These are phyloP conservation scores for Ambrosia hybrid DNA, from an alignment of 140 eudicot species.

Conservation along the genomic window DNA sequence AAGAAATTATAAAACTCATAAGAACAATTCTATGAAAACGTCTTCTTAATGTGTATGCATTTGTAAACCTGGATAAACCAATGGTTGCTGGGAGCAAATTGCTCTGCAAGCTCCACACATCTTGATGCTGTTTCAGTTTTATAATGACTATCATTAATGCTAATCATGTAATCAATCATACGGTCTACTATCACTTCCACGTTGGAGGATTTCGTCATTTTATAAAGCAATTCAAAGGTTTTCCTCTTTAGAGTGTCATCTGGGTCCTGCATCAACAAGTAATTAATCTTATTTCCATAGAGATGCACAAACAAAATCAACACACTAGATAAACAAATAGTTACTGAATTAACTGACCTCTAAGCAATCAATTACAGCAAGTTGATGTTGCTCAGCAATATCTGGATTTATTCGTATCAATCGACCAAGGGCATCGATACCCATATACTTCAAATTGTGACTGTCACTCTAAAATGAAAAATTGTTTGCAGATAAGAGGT, in stretches of 20 bases:
- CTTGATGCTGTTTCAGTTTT: constrained; percentile 97
- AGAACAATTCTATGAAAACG: background rate
- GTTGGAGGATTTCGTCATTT: constrained; percentile 97
- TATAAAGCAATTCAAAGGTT: too few relatives aligned
- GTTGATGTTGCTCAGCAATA: constrained; percentile 97
- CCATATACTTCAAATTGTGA: constrained; percentile 95
- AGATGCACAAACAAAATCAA: too few relatives aligned
- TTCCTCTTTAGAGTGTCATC: constrained; percentile 98
- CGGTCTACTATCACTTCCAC: constrained; percentile 99
- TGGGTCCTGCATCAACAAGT: constrained; percentile 61
- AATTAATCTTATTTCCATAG: constrained; percentile 9
- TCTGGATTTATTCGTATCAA: constrained; percentile 91
- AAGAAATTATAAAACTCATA: too few relatives aligned
- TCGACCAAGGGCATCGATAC: constrained; percentile 95
- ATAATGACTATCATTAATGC: constrained; percentile 90
- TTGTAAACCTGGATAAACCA: constrained; percentile 92
- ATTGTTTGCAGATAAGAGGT: background rate
- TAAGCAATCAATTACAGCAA: constrained; percentile 97
- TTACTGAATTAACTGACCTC: too few relatives aligned
- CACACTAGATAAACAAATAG: background rate
- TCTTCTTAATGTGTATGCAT: background rate
- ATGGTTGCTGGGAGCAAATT: constrained; percentile 87
- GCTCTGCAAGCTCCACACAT: constrained; percentile 99
- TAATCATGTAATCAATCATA: constrained; percentile 98
- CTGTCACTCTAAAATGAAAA: constrained; percentile 76